Base-by-base conservation (phyloP, 352 stramenopile genomes). In the Pilasporangium apinafurcum region DNA sequence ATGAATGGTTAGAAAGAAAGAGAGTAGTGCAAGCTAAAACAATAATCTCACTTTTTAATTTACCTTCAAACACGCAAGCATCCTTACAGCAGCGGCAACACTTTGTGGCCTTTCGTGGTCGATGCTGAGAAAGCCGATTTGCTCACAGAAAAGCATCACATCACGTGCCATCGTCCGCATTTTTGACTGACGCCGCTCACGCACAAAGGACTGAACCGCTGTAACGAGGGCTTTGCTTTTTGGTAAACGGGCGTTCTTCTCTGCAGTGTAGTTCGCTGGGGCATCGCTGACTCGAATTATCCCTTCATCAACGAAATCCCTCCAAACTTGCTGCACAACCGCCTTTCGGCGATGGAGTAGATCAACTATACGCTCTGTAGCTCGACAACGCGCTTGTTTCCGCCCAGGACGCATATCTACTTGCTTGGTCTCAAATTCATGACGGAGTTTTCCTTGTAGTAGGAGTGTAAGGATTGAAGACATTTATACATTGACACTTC, bases 391-490 rank as follows among this genome's bases (percentile, higher is more conserved):
- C n/a, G n/a, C n/a, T n/a, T n/a, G n/a, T n/a, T n/a, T n/a, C n/a
- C n/a, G n/a, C n/a, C n/a, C n/a, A n/a, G n/a, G n/a, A n/a, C n/a
- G n/a, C n/a, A n/a, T n/a, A n/a, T n/a, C n/a, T n/a, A n/a, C n/a
- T n/a, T n/a, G n/a, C n/a, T n/a, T n/a, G n/a, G n/a, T 8, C 20
- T 48, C n/a, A 22, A 41, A 16, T 3, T 33, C 31, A 17, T 41
- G 4, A 13, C 30, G 42, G 1, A 49, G 42, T 17, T 49, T 49
- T 22, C 31, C 37, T 13, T 52, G 37, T 24, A 52, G 37, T 17
- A 51, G 13, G n/a, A n/a, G n/a, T n/a, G n/a, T n/a, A n/a, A n/a
- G n/a, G n/a, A n/a, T n/a, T n/a, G n/a, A n/a, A n/a, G n/a, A n/a
- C n/a, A n/a, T n/a, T n/a, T n/a, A n/a, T n/a, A n/a, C n/a, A n/a